phyloP scores from a whole-genome alignment of 2,329 filamentous ascomycete species.

The Ceratocystis eucalypticola region DNA sequence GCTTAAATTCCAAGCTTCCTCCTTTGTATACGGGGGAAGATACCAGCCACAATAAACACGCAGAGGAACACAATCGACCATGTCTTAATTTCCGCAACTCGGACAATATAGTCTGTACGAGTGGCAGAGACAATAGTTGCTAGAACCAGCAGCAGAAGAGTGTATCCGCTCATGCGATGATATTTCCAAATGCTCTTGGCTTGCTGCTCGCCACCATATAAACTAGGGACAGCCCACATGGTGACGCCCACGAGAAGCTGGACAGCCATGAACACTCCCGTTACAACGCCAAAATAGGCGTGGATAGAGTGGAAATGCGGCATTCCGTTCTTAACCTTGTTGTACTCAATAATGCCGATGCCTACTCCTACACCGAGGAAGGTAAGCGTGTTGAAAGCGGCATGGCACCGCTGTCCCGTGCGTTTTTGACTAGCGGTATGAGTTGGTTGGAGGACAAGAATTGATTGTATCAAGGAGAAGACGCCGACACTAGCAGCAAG shows the following conservation, averaged over 20 bases:
- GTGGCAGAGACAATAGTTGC: slow-evolving; percentile 63
- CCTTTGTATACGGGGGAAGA: slow-evolving; percentile 67
- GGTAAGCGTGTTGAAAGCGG: slow-evolving; percentile 52
- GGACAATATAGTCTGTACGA: slow-evolving; percentile 59
- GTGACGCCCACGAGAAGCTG: slow-evolving; percentile 72
- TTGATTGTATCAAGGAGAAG: slow-evolving; percentile 62
- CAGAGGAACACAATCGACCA: slow-evolving; percentile 61
- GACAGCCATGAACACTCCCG: slow-evolving; percentile 53
- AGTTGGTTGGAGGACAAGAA: slow-evolving; percentile 80
- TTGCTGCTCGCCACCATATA: slow-evolving; percentile 67
- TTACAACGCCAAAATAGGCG: slow-evolving; percentile 66
- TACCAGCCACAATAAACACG: slow-evolving; percentile 53
- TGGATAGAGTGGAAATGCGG: slow-evolving; percentile 70
- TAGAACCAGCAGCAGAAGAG: slow-evolving; percentile 55
- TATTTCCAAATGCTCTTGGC: slow-evolving; percentile 85
- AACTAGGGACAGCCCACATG: slow-evolving; percentile 58
- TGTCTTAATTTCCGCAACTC: slow-evolving; percentile 55
- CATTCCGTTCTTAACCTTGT: slow-evolving; percentile 58
- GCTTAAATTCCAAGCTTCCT: slow-evolving; percentile 54
- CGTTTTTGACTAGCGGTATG: slow-evolving; percentile 61
- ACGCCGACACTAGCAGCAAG: slow-evolving; percentile 55
- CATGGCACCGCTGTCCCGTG: slow-evolving; percentile 48
- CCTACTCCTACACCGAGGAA: slow-evolving; percentile 50
- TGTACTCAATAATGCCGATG: slow-evolving; percentile 62
- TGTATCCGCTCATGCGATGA: slow-evolving; percentile 66